Base-by-base conservation (phyloP, 148 eudicot genomes). In the Nyssa sinensis region DNA sequence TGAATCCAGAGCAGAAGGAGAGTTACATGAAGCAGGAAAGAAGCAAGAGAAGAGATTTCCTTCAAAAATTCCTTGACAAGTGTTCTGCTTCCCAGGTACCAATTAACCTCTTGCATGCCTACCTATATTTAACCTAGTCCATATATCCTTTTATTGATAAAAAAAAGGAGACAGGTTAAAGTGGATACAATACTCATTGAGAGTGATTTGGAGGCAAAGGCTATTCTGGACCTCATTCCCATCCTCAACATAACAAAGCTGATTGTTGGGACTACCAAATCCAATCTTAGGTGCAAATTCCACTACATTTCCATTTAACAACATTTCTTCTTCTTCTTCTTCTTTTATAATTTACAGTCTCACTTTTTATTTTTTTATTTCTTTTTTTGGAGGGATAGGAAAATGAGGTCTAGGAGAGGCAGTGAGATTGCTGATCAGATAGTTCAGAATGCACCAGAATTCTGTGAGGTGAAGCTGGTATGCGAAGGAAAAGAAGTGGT, bases 121-220 rank as follows among this genome's bases (percentile, higher is more conserved):
- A 21, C 0, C 13, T 53, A 53, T 53, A 53, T 53, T 3, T 55
- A 55, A n/a, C 9, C 44, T 3, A 37, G 4, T 37, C 4, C 44
- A 37, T 37, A 37, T 37, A 37, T 37, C 44, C 44, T 37, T 3
- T 3, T 37, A 5, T 55, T 55, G 24, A 17, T 55, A 19, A 55
- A 55, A 21, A 21, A 29, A 64, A 30, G 31, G 10, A 53, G 10
- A 49, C 77, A 92, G 95, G 92, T 90, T 53, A 88, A 87, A 74
- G 98, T 84, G 49, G 98, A 94, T 63, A 94, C 98, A n/a, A 82
- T 94, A 73, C 79, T 92, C 31, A 82, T 92, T 1, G 97, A 94
- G 78, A 88, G 93, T 74, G 97, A 92, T 41, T 70, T 61, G 63
- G 91, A 82, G 66, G 88, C 84, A 64, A 80, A 88, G 78, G 91